A percentile compares a stretch with the other conserved stretches of the same genome.
These are phyloP conservation scores for Colletotrichum trifolii DNA, from an alignment of 2,329 filamentous ascomycete species.

Conservation along the genomic window DNA sequence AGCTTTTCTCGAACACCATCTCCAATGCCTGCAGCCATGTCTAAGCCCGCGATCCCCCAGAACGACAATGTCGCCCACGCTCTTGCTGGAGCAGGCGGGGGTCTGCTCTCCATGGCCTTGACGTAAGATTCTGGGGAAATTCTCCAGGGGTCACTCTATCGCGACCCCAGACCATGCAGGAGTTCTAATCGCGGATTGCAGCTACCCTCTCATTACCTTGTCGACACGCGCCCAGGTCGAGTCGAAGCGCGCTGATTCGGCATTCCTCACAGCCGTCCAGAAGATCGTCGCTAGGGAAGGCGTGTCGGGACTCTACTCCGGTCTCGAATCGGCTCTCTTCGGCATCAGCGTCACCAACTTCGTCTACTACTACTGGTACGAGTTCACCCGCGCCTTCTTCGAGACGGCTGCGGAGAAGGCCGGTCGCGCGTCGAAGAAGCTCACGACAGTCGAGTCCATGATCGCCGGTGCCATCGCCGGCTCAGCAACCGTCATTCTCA, in stretches of 20 bases:
- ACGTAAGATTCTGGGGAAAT: constrained; percentile 68
- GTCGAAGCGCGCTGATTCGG: constrained; percentile 89
- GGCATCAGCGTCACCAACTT: constrained; percentile 99
- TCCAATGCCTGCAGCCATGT: constrained; percentile 42
- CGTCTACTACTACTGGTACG: constrained; percentile 99
- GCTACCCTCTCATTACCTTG: constrained; percentile 95
- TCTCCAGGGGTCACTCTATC: constrained; percentile 4
- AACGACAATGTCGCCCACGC: constrained; percentile 98
- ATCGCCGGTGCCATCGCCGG: constrained; percentile 94
- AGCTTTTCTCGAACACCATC: constrained; percentile 16
- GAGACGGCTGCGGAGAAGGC: constrained; percentile 79
- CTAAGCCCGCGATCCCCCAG: constrained; percentile 78
- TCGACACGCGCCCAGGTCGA: constrained; percentile 98
- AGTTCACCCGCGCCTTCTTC: constrained; percentile 93
- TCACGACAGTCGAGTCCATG: constrained; percentile 94
- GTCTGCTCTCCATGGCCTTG: constrained; percentile 93
- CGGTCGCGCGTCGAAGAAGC: constrained; percentile 79
- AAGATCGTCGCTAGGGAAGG: constrained; percentile 94
- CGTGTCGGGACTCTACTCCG: constrained; percentile 87
- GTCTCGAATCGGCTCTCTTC: constrained; percentile 92
- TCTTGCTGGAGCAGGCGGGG: constrained; percentile 90
- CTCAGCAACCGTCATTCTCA: constrained; percentile 92
- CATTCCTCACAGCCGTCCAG: constrained; percentile 83
- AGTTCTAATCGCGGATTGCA: constrained; percentile 48
- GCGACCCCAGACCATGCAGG: background rate